Base-by-base conservation (phyloP, 2,329 filamentous ascomycete genomes). In the Pyrenophora graminea region DNA sequence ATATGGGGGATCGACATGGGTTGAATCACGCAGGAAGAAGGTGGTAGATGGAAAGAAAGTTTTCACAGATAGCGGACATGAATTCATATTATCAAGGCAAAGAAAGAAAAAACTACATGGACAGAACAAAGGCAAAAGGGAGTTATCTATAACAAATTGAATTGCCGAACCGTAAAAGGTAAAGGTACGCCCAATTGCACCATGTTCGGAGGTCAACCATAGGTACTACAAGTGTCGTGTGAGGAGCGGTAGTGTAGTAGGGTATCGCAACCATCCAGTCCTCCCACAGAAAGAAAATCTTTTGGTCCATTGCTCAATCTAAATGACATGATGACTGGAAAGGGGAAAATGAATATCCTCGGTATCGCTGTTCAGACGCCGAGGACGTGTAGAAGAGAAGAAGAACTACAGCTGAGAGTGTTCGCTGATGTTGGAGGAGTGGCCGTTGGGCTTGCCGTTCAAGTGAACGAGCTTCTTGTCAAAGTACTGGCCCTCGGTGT, bases 401-500 rank as follows among this genome's bases (percentile, higher is more conserved):
- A 54, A 53, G 38, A 45, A 53, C 58, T 70, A 72, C 57, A 72
- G 62, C 47, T 70, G 67, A 36, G 70, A 59, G 66, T 69, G 25
- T 57, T 58, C 40, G 68, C 59, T 39, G 60, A 62, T 31, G 65
- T 62, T 43, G 66, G 53, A 45, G 58, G 61, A 41, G 68, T 67
- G 32, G 56, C 56, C 54, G 31, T 62, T 60, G 37, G 51, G 40
- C 61, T 61, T 48, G 58, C 64, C 43, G 57, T 56, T 55, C n/a
- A 72, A 55, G 31, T 69, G 61, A 15, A 59, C 58, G n/a, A 77
- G 61, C 63, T 76, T 72, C 30, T 76, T 71, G 30, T 70, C 64
- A 31, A 77, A 61, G 58, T 71, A 74, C 53, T 76, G 69, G 39
- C 68, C 60, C 63, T 79, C 78, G 31, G 67, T 74, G 65, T 78